Conservation (phyloP, 306 rosid genomes). For the Lotus japonicus region DNA sequence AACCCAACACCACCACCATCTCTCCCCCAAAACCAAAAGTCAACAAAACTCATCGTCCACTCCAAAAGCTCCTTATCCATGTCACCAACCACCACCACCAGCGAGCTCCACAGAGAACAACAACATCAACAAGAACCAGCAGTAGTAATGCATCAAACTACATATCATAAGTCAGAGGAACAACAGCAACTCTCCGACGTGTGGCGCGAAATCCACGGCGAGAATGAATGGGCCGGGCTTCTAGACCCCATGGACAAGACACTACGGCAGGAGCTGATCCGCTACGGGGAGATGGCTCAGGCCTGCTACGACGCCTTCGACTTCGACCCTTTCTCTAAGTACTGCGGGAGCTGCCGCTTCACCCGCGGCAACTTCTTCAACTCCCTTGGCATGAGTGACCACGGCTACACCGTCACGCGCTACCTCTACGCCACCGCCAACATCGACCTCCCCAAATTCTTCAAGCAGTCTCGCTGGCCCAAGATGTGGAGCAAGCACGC, state of each 20-base stretch:
- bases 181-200: conserved; percentile 8
- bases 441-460: conserved; percentile 57
- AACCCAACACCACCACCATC: neutral
- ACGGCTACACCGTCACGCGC: conserved; percentile 51
- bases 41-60: neutral
- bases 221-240: conserved; percentile 60
- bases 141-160: neutral
- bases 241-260: conserved; percentile 68
- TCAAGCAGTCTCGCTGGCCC: conserved; percentile 72
- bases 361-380: conserved; percentile 30
- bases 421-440: conserved; percentile 72
- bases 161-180: neutral
- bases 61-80: neutral
- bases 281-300: conserved; percentile 87
- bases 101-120: neutral
- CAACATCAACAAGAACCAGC: too few species aligned
- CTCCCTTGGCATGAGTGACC: conserved; percentile 22
- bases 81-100: neutral
- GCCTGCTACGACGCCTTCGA: conserved; percentile 87
- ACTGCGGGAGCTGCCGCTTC: conserved; percentile 78
- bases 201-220: conserved; percentile 77
- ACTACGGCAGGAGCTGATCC: conserved; percentile 56
- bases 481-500: conserved; percentile 72
- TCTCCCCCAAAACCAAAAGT: neutral
- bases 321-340: conserved; percentile 70